Evolutionary conservation across 306 rosid genomes (phyloP).

Genomic region (Luffa aegyptiaca): DNA sequence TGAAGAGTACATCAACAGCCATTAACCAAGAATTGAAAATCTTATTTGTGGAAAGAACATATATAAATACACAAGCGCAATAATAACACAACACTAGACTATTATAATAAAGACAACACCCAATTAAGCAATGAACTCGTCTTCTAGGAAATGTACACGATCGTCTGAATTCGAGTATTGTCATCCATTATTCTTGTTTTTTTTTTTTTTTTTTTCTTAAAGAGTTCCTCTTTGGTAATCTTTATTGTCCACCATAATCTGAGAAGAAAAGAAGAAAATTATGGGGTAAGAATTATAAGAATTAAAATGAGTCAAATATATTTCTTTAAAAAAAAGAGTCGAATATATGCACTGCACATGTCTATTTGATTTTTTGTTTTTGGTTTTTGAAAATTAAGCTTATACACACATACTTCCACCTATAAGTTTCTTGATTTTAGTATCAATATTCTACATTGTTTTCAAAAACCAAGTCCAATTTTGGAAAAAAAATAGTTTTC

Average conservation of each 20-base stretch:
- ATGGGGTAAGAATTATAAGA: not conserved
- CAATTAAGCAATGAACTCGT: not conserved
- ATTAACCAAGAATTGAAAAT: not conserved
- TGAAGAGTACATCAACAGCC: not conserved
- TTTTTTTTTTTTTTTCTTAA: not conserved
- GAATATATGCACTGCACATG: too few species aligned
- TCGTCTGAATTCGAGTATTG: not conserved
- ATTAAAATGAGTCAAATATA: not conserved
- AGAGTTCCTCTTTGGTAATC: not conserved
- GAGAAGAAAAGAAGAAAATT: not conserved
- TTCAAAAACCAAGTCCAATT: too few species aligned
- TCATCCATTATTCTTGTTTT: not conserved
- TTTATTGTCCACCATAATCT: slow-evolving; percentile 4
- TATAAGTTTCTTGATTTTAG: too few species aligned
- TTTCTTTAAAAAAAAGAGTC: too few species aligned
- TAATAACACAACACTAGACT: not conserved
- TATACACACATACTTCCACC: too few species aligned
- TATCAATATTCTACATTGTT: too few species aligned
- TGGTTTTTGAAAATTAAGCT: too few species aligned
- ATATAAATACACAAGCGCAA: not conserved
- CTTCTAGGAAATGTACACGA: too few species aligned
- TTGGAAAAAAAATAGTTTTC: too few species aligned
- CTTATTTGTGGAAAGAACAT: not conserved
- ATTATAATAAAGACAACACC: not conserved
- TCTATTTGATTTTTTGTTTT: too few species aligned